Evolutionary conservation across 1,139 yeast species (phyloP).

Genomic region (Hansenula sp.): DNA sequence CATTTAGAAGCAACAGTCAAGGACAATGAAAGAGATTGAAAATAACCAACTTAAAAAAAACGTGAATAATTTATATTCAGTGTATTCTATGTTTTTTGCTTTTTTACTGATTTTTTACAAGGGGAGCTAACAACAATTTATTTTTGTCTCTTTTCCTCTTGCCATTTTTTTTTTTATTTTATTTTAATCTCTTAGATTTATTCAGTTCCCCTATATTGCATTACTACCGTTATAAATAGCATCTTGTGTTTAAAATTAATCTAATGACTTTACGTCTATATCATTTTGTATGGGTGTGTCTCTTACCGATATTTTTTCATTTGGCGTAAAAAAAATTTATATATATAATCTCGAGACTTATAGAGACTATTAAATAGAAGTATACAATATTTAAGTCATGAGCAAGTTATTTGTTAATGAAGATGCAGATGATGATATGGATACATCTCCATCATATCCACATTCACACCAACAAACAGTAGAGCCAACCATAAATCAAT

Average conservation of each 20-base stretch:
- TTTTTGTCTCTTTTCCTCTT: too few species aligned
- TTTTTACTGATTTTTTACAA: not conserved
- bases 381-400: not conserved
- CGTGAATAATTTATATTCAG: too few species aligned
- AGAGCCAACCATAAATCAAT: conserved; percentile 4
- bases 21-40: conserved; percentile 2
- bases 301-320: too few species aligned
- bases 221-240: too few species aligned
- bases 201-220: too few species aligned
- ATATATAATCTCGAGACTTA: too few species aligned
- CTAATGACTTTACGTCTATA: too few species aligned
- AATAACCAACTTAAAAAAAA: not conserved
- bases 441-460: conserved; percentile 2
- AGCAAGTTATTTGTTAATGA: conserved; percentile 3
- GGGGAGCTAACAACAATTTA: too few species aligned
- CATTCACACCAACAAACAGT: conserved; percentile 2
- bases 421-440: conserved; percentile 7
- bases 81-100: not conserved
- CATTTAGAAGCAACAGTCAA: conserved; percentile 28
- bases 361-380: too few species aligned
- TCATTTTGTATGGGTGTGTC: too few species aligned
- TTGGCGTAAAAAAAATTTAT: too few species aligned
- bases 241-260: too few species aligned
- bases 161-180: not conserved
- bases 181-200: not conserved